These are phyloP conservation scores for Micromonas pusilla DNA, from an alignment of 139 green algal genomes.

Conservation along the genomic window DNA sequence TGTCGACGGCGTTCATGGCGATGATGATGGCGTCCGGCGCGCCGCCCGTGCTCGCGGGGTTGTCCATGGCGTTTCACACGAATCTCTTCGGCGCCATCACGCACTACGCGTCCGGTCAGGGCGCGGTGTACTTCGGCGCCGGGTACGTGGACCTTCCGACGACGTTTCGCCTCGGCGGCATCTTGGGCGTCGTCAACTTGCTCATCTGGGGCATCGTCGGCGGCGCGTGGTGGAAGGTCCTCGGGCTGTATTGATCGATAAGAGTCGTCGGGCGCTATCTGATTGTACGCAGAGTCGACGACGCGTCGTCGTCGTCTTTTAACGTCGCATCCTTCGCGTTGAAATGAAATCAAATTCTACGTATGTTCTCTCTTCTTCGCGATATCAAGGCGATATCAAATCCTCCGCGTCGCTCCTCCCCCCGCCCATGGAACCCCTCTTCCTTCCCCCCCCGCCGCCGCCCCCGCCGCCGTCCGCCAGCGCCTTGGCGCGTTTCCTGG, in stretches of 20 bases:
- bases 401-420: background rate
- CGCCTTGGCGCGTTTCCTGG: too few relatives aligned
- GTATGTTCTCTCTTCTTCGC: too few relatives aligned
- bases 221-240: conserved; percentile 75
- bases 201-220: conserved; percentile 60
- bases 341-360: too few relatives aligned
- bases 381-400: background rate
- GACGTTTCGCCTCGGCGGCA: conserved; percentile 66
- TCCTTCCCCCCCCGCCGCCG: background rate
- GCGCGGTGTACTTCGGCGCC: conserved; percentile 82
- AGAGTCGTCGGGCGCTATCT: background rate
- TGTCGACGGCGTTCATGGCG: conserved; percentile 88
- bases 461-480: background rate
- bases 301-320: background rate
- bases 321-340: too few relatives aligned
- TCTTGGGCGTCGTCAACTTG: conserved; percentile 64
- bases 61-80: conserved; percentile 79
- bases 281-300: background rate
- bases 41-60: conserved; percentile 72
- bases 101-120: conserved; percentile 92
- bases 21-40: conserved; percentile 87
- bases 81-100: conserved; percentile 97
- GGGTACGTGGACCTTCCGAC: conserved; percentile 60
- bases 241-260: conserved; percentile 48
- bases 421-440: background rate